A percentile compares a stretch with the other conserved stretches of the same genome.
Conservation (phyloP, 306 rosid species). For the Quercus rubra region DNA sequence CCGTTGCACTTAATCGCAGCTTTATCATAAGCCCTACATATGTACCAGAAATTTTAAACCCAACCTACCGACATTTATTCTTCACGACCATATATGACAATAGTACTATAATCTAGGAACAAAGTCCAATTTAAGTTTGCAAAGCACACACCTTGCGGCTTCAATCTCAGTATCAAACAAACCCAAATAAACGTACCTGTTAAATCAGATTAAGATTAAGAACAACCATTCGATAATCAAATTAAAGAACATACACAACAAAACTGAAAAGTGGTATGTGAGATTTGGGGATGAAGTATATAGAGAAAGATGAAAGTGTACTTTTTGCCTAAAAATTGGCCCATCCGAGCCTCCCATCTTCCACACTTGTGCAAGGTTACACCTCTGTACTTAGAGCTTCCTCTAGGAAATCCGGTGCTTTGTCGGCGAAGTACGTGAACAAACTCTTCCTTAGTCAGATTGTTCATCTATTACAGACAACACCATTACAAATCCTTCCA, state of each 20-base stretch:
- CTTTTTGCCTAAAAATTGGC: slow-evolving; percentile 98
- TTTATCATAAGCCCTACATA: slow-evolving; percentile 90
- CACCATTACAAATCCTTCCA: not conserved
- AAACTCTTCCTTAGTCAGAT: slow-evolving; percentile 92
- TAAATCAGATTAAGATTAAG: slow-evolving; percentile 17
- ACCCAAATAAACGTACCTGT: slow-evolving; percentile 93
- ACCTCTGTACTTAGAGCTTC: slow-evolving; percentile 99
- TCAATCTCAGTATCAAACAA: slow-evolving; percentile 91
- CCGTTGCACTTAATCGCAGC: slow-evolving; percentile 99
- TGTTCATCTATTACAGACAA: slow-evolving; percentile 63
- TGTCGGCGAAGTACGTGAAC: slow-evolving; percentile 99
- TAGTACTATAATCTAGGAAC: not conserved
- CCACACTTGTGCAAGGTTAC: slow-evolving; percentile 99
- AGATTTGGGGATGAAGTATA: not conserved
- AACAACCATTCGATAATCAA: not conserved
- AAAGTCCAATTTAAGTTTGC: not conserved
- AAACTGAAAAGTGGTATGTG: not conserved
- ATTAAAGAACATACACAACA: not conserved
- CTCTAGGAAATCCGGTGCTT: slow-evolving; percentile 98
- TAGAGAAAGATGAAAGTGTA: slow-evolving; percentile 16
- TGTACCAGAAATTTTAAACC: slow-evolving; percentile 20
- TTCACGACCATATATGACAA: not conserved
- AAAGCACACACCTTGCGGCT: slow-evolving; percentile 74
- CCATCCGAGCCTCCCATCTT: slow-evolving; percentile 99
- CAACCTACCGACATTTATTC: slow-evolving; percentile 1